These are phyloP conservation scores for Aureobasidium sp. DNA, from an alignment of 2,329 filamentous ascomycete genomes.

Conservation along the genomic window DNA sequence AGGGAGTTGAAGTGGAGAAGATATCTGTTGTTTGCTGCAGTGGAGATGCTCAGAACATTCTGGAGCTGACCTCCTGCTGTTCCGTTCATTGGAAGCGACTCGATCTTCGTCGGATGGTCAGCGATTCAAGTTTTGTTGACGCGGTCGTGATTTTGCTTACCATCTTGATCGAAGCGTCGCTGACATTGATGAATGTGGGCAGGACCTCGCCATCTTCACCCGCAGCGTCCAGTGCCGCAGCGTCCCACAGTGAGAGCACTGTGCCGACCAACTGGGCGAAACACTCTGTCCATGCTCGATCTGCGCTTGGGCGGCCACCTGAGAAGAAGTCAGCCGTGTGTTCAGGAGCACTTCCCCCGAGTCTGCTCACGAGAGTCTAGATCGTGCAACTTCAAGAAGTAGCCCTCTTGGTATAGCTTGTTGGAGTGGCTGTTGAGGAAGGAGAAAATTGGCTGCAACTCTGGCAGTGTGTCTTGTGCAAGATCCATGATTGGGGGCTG, in stretches of 20 bases:
- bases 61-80: constrained; percentile 70
- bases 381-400: constrained; percentile 94
- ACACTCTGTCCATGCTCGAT: constrained; percentile 90
- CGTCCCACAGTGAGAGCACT: constrained; percentile 91
- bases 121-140: background rate
- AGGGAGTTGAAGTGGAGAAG: constrained; percentile 93
- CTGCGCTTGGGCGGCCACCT: constrained; percentile 80
- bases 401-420: constrained; percentile 95
- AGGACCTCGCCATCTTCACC: constrained; percentile 77
- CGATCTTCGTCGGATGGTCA: constrained; percentile 24
- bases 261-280: constrained; percentile 96
- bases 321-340: constrained; percentile 14
- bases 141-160: constrained; percentile 39
- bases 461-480: constrained; percentile 75
- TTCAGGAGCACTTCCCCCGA: background rate
- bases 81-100: constrained; percentile 79
- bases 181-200: constrained; percentile 91
- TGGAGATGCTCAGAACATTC: constrained; percentile 92
- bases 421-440: constrained; percentile 92
- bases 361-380: constrained; percentile 70
- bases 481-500: constrained; percentile 81
- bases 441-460: constrained; percentile 88
- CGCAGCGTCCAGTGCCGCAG: constrained; percentile 77
- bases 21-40: constrained; percentile 90
- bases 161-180: constrained; percentile 97